A percentile compares a stretch with the other conserved stretches of the same genome.
Evolutionary conservation across 2,329 filamentous ascomycete genomes (phyloP).

Genomic region (Sclerotinia borealis): DNA sequence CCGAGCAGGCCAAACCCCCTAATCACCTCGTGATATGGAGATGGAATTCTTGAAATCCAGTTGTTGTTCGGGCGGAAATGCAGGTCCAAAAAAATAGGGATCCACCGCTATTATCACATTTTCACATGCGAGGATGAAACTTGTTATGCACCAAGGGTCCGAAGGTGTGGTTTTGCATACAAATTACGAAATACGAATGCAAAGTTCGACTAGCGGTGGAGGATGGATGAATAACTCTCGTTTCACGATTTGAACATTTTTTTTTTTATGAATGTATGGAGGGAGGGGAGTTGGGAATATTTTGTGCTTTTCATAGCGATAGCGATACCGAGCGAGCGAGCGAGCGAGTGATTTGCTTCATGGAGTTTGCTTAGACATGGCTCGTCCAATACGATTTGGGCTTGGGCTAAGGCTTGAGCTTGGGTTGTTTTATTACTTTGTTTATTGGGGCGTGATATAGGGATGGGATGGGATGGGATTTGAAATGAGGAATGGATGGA

Average conservation of each 20-base stretch:
- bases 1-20: background rate
- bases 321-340: background rate
- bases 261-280: background rate
- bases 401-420: background rate
- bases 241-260: background rate
- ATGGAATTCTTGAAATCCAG: background rate
- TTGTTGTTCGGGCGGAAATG: background rate
- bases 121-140: background rate
- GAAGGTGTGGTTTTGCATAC: constrained; percentile 3
- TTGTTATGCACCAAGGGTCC: constrained; percentile 10
- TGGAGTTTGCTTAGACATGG: constrained; percentile 1
- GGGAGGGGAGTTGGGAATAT: background rate
- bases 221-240: background rate
- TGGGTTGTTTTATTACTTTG: background rate
- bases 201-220: background rate
- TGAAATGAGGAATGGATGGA: background rate
- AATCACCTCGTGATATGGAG: background rate
- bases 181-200: constrained; percentile 1
- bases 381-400: constrained; percentile 1
- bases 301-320: background rate
- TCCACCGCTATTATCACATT: background rate
- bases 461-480: background rate
- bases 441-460: background rate
- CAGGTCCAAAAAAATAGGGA: constrained; percentile 5
- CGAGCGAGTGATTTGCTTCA: background rate